phyloP scores from a whole-genome alignment of 306 rosid species.

The cucumber (Cucumis sativus) region DNA sequence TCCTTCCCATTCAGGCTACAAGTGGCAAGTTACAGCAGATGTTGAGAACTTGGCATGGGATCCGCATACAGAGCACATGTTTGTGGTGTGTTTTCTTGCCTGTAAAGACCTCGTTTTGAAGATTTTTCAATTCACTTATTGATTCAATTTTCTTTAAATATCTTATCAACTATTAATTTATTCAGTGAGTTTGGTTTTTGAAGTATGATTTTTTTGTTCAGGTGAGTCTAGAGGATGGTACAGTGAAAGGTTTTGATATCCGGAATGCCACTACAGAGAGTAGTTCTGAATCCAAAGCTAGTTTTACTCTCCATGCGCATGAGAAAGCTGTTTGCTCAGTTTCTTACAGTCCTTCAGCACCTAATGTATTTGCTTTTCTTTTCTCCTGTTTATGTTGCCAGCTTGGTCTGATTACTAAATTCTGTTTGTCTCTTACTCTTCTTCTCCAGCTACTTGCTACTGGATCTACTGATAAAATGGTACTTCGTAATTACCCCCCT shows the following conservation, averaged over 20 bases:
- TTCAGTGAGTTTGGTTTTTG: too few relatives aligned
- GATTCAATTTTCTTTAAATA: too few relatives aligned
- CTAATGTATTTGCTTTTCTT: constrained; percentile 42
- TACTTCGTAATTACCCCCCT: constrained; percentile 7
- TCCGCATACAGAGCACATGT: constrained; percentile 69
- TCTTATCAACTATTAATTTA: too few relatives aligned
- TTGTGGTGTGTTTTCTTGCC: constrained; percentile 50
- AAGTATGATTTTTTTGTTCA: constrained; percentile 15
- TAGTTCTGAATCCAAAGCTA: constrained; percentile 36
- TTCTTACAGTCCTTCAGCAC: constrained; percentile 51
- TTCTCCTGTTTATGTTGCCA: background rate
- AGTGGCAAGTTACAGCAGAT: constrained; percentile 64
- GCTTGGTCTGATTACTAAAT: constrained; percentile 7
- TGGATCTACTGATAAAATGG: constrained; percentile 81
- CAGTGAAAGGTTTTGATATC: constrained; percentile 69
- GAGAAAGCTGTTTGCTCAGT: constrained; percentile 67
- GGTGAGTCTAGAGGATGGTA: constrained; percentile 94
- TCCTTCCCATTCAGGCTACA: constrained; percentile 75
- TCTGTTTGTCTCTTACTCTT: constrained; percentile 9
- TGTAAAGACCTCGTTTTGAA: background rate
- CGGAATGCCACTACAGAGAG: constrained; percentile 46
- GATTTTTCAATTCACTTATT: background rate
- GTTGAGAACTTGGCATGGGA: constrained; percentile 97
- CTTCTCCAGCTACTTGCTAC: constrained; percentile 72
- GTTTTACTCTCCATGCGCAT: constrained; percentile 87